These are phyloP conservation scores for Colletotrichum godetiae DNA, from an alignment of 2,329 filamentous ascomycete species.

Conservation along the genomic window DNA sequence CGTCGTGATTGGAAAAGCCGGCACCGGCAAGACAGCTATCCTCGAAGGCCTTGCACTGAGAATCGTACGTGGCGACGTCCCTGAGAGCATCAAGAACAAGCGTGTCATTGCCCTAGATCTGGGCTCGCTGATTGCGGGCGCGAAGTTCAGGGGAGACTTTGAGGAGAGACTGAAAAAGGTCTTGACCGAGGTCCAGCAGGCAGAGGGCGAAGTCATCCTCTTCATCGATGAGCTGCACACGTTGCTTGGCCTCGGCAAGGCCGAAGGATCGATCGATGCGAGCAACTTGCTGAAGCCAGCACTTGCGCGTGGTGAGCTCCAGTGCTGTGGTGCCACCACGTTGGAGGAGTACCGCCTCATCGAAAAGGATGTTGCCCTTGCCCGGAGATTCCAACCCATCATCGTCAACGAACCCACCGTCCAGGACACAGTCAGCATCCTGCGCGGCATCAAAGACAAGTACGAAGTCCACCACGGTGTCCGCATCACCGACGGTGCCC, in stretches of 20 bases:
- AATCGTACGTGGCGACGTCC: constrained; percentile 92
- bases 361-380: constrained; percentile 94
- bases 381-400: constrained; percentile 93
- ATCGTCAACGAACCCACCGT: constrained; percentile 92
- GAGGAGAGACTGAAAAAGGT: constrained; percentile 94
- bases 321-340: constrained; percentile 96
- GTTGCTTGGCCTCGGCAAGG: constrained; percentile 90
- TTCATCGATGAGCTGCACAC: constrained; percentile 97
- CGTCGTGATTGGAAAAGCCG: constrained; percentile 90
- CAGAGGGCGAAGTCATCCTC: constrained; percentile 88
- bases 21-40: constrained; percentile 94
- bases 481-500: constrained; percentile 88
- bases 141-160: constrained; percentile 95
- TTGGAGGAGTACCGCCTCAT: constrained; percentile 92
- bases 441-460: constrained; percentile 95
- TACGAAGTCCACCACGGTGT: constrained; percentile 99
- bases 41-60: constrained; percentile 90
- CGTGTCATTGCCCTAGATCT: constrained; percentile 88
- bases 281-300: constrained; percentile 95
- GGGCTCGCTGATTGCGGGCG: constrained; percentile 92
- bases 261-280: constrained; percentile 95
- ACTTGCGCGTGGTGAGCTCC: constrained; percentile 89
- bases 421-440: constrained; percentile 92
- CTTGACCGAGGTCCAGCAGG: constrained; percentile 89
- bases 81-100: constrained; percentile 96